Conservation (phyloP, 1,284 basidiomycete genomes). For the Cryptococcus sp. region DNA sequence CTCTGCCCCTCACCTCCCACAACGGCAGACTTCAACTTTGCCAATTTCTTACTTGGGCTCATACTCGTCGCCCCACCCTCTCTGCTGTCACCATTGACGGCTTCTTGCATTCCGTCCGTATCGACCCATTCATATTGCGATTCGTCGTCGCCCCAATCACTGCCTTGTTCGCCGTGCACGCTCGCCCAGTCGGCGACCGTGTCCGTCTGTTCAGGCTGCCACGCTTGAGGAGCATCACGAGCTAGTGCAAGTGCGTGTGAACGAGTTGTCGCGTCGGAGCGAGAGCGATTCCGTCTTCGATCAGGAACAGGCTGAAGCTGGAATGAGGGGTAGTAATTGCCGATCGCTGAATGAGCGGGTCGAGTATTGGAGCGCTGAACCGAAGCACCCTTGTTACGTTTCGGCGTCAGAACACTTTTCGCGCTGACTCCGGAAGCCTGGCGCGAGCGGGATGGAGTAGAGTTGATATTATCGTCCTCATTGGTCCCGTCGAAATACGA, state of each 20-base stretch:
- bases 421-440: neutral
- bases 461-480: neutral
- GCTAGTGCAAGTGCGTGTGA: conserved; percentile 13
- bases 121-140: conserved; percentile 49
- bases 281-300: conserved; percentile 3
- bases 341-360: neutral
- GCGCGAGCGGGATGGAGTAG: conserved; percentile 2
- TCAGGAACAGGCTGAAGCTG: conserved; percentile 21
- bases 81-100: conserved; percentile 31
- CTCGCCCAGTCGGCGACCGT: conserved; percentile 29
- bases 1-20: conserved; percentile 14
- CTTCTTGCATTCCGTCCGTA: conserved; percentile 30
- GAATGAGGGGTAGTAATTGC: conserved; percentile 13
- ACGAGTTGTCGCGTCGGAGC: conserved; percentile 10
- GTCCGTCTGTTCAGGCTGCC: conserved; percentile 21
- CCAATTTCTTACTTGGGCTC: conserved; percentile 27
- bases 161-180: conserved; percentile 49
- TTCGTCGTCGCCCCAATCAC: conserved; percentile 52
- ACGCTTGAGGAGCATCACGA: conserved; percentile 11
- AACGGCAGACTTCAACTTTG: conserved; percentile 25
- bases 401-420: conserved; percentile 18
- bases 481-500: neutral
- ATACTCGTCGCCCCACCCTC: conserved; percentile 2
- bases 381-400: conserved; percentile 23
- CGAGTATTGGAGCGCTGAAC: neutral